Conservation (phyloP, 257 asterid species). For the Solanum arcanum region DNA sequence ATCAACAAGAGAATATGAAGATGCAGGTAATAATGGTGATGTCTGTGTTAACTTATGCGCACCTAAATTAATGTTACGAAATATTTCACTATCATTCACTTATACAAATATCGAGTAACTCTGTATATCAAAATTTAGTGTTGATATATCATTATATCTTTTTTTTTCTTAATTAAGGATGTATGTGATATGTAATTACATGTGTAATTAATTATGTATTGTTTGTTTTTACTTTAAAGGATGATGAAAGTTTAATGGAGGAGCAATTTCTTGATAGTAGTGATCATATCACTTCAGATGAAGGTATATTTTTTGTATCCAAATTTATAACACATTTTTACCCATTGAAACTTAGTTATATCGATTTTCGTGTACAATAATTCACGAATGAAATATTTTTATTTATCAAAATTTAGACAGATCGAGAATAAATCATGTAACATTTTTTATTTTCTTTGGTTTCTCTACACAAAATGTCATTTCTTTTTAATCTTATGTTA, state of each 20-base stretch:
- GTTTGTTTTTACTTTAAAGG: background rate
- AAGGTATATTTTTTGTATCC: background rate
- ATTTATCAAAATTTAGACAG: background rate
- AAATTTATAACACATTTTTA: background rate
- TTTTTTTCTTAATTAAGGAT: background rate
- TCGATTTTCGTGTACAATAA: background rate
- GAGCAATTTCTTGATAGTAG: slow-evolving; percentile 13
- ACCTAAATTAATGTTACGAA: background rate
- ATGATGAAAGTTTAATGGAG: background rate
- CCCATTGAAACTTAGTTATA: background rate
- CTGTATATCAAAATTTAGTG: background rate
- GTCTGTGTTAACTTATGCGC: background rate
- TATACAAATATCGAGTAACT: background rate
- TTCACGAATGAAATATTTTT: background rate
- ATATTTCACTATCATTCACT: background rate
- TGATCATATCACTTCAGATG: background rate
- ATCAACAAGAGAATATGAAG: background rate
- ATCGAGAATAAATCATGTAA: background rate
- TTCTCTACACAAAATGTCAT: background rate
- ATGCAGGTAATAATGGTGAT: background rate
- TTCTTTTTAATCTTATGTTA: background rate
- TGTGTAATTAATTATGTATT: background rate
- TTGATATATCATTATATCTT: background rate
- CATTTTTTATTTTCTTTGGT: background rate
- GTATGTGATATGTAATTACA: background rate